Evolutionary conservation across 1,139 yeast species (phyloP).

Genomic region (Keqinozyma sinolaborantium): DNA sequence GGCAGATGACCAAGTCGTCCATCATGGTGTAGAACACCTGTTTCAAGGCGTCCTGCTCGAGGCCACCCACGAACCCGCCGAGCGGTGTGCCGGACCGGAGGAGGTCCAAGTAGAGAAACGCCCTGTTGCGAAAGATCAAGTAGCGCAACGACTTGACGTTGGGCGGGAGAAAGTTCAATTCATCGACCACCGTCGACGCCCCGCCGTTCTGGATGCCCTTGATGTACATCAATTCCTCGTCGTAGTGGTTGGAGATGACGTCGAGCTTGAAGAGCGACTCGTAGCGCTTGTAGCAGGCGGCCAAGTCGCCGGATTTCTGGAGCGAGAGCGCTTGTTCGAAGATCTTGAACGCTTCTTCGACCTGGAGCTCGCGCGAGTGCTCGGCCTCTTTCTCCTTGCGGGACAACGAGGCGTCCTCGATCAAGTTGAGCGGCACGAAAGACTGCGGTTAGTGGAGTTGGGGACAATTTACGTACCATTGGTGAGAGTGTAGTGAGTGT

Average conservation of each 20-base stretch:
- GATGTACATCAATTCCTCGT: conserved; percentile 36
- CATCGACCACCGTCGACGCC: conserved; percentile 32
- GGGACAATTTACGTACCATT: conserved; percentile 7
- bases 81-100: conserved; percentile 11
- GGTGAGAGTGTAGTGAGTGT: too few species aligned
- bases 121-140: conserved; percentile 77
- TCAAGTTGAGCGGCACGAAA: conserved; percentile 76
- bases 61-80: conserved; percentile 1
- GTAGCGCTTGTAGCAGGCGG: conserved; percentile 53
- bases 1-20: conserved; percentile 54
- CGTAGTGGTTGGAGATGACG: conserved; percentile 53
- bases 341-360: conserved; percentile 79
- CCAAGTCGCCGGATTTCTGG: conserved; percentile 50
- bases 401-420: conserved; percentile 58
- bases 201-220: conserved; percentile 42
- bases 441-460: too few species aligned
- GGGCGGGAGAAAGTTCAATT: conserved; percentile 54
- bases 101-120: conserved; percentile 62
- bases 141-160: conserved; percentile 71
- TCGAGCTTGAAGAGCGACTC: conserved; percentile 64
- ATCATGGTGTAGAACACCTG: conserved; percentile 40
- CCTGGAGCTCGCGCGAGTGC: conserved; percentile 82
- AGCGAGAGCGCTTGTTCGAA: conserved; percentile 67
- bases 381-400: conserved; percentile 68
- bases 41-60: conserved; percentile 10